phyloP scores from a whole-genome alignment of 2,329 filamentous ascomycete genomes.

The Ceratocystis diversiconidia region DNA sequence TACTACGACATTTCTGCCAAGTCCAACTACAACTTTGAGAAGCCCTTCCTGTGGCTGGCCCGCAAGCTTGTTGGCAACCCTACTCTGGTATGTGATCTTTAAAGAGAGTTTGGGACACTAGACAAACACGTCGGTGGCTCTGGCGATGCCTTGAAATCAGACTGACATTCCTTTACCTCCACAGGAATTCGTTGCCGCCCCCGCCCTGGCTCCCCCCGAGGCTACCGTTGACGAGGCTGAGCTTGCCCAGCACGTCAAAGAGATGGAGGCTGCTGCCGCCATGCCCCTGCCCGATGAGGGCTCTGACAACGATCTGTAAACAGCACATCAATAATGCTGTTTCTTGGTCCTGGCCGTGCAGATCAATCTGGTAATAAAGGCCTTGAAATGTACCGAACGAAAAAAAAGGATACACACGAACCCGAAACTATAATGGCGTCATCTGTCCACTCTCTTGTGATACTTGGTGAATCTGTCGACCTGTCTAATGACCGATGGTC shows the following conservation, averaged over 20 bases:
- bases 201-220: constrained; percentile 86
- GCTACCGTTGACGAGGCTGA: constrained; percentile 75
- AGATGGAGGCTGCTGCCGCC: constrained; percentile 68
- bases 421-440: constrained; percentile 1
- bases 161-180: not conserved
- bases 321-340: constrained; percentile 20
- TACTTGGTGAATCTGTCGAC: constrained; percentile 15
- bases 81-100: constrained; percentile 47
- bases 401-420: constrained; percentile 10
- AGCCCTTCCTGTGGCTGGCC: constrained; percentile 98
- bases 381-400: constrained; percentile 18
- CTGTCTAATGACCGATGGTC: not conserved
- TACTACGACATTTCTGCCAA: constrained; percentile 99
- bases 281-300: constrained; percentile 92
- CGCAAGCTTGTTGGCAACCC: constrained; percentile 96
- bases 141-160: not conserved
- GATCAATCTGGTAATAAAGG: constrained; percentile 17
- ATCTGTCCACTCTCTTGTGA: constrained; percentile 11
- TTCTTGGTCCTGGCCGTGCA: constrained; percentile 15
- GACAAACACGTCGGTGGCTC: not conserved
- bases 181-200: constrained; percentile 91
- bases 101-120: not conserved
- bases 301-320: constrained; percentile 56
- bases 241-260: constrained; percentile 67
- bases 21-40: constrained; percentile 99